phyloP scores from a whole-genome alignment of 805 yeast genomes.

The Sungouiella thailandica region DNA sequence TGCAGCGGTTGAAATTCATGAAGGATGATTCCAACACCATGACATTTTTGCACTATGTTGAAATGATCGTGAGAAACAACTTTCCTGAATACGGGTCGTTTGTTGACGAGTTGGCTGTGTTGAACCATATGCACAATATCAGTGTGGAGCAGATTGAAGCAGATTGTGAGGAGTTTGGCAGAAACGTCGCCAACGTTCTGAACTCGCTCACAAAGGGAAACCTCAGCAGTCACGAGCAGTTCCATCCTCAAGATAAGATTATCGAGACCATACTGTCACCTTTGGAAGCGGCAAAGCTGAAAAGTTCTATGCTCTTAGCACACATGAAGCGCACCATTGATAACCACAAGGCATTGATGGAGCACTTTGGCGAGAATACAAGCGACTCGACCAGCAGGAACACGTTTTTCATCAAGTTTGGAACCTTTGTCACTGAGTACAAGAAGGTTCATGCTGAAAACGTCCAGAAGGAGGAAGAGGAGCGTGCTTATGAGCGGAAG shows the following conservation, averaged over 20 bases:
- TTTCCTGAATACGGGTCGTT: constrained; percentile 77
- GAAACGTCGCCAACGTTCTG: constrained; percentile 62
- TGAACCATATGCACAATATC: constrained; percentile 59
- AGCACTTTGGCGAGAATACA: constrained; percentile 86
- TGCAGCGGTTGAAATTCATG: constrained; percentile 83
- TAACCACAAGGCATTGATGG: constrained; percentile 70
- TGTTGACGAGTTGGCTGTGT: constrained; percentile 62
- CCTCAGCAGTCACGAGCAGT: constrained; percentile 66
- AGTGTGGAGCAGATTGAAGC: constrained; percentile 75
- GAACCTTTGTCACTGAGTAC: constrained; percentile 75
- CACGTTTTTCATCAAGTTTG: constrained; percentile 72
- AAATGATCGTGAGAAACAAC: constrained; percentile 74
- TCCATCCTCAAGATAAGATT: constrained; percentile 83
- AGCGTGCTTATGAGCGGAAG: constrained; percentile 37
- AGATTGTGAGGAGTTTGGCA: constrained; percentile 64
- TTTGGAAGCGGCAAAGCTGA: constrained; percentile 70
- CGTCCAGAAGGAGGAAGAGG: constrained; percentile 75
- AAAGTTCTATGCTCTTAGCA: constrained; percentile 58
- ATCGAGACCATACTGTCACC: constrained; percentile 56
- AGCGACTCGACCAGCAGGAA: constrained; percentile 61
- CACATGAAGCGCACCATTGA: constrained; percentile 58
- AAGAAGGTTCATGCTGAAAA: constrained; percentile 79
- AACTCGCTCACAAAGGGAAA: constrained; percentile 78
- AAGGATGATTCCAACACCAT: constrained; percentile 83
- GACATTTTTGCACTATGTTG: constrained; percentile 91